A percentile compares a stretch with the other conserved stretches of the same genome.
Conservation (phyloP, 2,329 filamentous ascomycete species). For the Ophiostoma sp. region DNA sequence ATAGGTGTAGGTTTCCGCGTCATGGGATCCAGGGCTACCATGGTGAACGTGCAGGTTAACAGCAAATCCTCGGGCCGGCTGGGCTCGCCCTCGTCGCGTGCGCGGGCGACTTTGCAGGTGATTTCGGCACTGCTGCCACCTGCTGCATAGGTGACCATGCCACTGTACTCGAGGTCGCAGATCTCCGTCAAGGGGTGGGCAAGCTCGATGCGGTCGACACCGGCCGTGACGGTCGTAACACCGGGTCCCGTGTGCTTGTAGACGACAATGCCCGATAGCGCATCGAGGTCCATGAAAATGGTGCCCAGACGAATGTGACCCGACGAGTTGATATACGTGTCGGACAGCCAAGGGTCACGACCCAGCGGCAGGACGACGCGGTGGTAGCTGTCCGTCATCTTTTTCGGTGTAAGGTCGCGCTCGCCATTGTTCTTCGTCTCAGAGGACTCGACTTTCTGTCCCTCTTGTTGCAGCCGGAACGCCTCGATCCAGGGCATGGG, state of each 20-base stretch:
- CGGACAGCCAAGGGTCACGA: constrained; percentile 73
- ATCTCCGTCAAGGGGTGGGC: constrained; percentile 73
- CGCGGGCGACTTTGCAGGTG: constrained; percentile 71
- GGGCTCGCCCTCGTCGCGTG: constrained; percentile 57
- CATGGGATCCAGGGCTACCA: constrained; percentile 70
- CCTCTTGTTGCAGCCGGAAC: constrained; percentile 54
- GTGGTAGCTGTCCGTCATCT: constrained; percentile 71
- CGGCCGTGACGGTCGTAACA: constrained; percentile 53
- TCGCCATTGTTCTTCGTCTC: constrained; percentile 37
- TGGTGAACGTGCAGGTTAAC: constrained; percentile 63
- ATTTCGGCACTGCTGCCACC: constrained; percentile 73
- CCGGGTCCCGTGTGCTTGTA: constrained; percentile 65
- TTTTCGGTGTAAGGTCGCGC: constrained; percentile 63
- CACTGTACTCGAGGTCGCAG: constrained; percentile 72
- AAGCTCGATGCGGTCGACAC: constrained; percentile 55
- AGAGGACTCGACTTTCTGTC: constrained; percentile 33
- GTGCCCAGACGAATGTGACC: constrained; percentile 74
- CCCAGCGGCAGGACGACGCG: constrained; percentile 66
- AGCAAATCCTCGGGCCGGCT: constrained; percentile 47
- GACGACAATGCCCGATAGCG: constrained; percentile 72
- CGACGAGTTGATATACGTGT: constrained; percentile 74
- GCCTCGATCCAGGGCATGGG: constrained; percentile 69
- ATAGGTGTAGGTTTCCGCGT: constrained; percentile 65
- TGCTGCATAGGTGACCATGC: constrained; percentile 64
- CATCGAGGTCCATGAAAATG: constrained; percentile 78